Evolutionary conservation across 768 basidiomycete genomes (phyloP).

Genomic region (Phylloporus scabripes): DNA sequence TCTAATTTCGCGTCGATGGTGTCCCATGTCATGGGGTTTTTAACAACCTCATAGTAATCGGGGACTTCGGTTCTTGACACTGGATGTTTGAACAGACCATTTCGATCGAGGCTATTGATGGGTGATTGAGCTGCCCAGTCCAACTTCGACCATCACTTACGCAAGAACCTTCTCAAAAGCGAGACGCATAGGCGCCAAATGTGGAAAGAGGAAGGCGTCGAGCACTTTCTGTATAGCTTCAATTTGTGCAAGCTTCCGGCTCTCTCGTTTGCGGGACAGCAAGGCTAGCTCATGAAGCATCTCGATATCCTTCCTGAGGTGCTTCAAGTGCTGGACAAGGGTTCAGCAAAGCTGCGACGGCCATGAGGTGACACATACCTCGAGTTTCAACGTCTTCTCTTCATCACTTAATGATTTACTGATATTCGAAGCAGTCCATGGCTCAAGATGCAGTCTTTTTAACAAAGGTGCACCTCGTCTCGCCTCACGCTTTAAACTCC

Average conservation of each 20-base stretch:
- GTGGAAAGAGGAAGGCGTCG: conserved; percentile 58
- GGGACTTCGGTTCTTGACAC: conserved; percentile 76
- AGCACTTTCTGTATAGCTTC: conserved; percentile 65
- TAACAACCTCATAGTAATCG: conserved; percentile 87
- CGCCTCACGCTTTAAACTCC: conserved; percentile 95
- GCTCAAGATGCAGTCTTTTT: conserved; percentile 91
- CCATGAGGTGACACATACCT: conserved; percentile 43
- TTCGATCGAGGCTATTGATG: conserved; percentile 58
- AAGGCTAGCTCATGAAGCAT: conserved; percentile 61
- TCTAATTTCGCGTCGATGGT: conserved; percentile 80
- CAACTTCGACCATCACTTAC: conserved; percentile 39
- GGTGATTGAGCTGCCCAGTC: conserved; percentile 5
- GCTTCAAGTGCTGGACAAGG: conserved; percentile 44
- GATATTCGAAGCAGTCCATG: conserved; percentile 83
- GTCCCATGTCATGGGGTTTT: conserved; percentile 84
- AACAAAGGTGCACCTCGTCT: conserved; percentile 89
- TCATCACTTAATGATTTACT: conserved; percentile 67
- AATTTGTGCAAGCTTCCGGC: conserved; percentile 65
- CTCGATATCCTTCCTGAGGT: conserved; percentile 72
- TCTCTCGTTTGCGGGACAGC: conserved; percentile 72
- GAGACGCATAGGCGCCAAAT: conserved; percentile 51
- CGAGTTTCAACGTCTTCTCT: conserved; percentile 76
- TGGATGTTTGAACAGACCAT: conserved; percentile 75
- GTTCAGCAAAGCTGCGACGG: background rate
- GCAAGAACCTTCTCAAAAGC: conserved; percentile 65